These are phyloP conservation scores for Blastobotrys peoriensis DNA, from an alignment of 805 yeast genomes.

Conservation along the genomic window DNA sequence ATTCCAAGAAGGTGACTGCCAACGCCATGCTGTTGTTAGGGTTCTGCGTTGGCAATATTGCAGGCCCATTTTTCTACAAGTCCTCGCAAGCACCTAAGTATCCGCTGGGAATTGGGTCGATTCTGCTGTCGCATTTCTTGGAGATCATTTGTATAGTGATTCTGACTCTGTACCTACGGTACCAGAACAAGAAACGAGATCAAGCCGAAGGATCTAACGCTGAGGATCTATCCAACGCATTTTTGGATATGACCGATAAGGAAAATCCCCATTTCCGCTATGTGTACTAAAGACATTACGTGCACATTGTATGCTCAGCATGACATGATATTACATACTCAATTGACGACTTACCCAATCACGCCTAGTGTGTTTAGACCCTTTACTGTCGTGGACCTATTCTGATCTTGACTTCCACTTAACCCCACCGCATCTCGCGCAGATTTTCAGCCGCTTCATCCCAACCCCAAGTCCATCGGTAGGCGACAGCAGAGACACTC, in stretches of 20 bases:
- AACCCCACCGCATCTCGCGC: too few species aligned
- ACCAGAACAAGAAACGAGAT: conserved; percentile 12
- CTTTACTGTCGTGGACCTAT: too few species aligned
- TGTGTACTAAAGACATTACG: neutral
- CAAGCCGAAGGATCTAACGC: conserved; percentile 1
- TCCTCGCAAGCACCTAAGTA: conserved; percentile 10
- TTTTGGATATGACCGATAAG: conserved; percentile 14
- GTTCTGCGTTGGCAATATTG: conserved; percentile 49
- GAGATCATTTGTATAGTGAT: conserved; percentile 21
- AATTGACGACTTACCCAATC: too few species aligned
- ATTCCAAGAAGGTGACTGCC: conserved; percentile 47
- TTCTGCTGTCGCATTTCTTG: conserved; percentile 12
- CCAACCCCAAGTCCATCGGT: too few species aligned
- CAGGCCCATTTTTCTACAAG: conserved; percentile 42
- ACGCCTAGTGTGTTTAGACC: conserved; percentile 1
- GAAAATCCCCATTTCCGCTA: conserved; percentile 15
- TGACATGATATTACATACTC: too few species aligned
- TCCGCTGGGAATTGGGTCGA: conserved; percentile 24
- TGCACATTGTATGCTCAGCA: neutral
- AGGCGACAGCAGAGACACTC: too few species aligned
- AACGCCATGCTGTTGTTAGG: conserved; percentile 43
- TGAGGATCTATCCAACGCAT: conserved; percentile 6
- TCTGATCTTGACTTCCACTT: too few species aligned
- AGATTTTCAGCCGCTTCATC: too few species aligned
- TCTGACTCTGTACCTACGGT: conserved; percentile 4